These are phyloP conservation scores for Ensete glaucum DNA, from an alignment of 176 grass and related monocot species.

Conservation along the genomic window DNA sequence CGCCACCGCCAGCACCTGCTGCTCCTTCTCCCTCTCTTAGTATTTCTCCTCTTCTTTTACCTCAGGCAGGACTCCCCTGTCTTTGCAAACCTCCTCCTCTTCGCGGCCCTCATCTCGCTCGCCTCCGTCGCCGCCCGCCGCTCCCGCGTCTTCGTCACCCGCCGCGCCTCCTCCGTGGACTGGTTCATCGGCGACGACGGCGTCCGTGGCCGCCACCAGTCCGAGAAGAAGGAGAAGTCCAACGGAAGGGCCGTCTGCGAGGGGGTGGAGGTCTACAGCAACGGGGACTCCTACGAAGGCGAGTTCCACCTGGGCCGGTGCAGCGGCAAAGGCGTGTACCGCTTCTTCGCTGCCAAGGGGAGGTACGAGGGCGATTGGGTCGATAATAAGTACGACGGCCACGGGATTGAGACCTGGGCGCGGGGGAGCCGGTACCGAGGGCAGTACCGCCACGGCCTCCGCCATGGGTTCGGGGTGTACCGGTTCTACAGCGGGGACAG, in stretches of 20 bases:
- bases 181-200: slow-evolving; percentile 61
- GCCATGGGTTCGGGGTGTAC: slow-evolving; percentile 56
- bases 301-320: slow-evolving; percentile 48
- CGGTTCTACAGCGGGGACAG: slow-evolving; percentile 41
- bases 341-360: slow-evolving; percentile 55
- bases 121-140: slow-evolving; percentile 16
- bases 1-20: slow-evolving; percentile 32
- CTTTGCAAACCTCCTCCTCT: slow-evolving; percentile 36
- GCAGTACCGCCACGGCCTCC: slow-evolving; percentile 53
- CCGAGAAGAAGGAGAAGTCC: slow-evolving; percentile 4
- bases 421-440: slow-evolving; percentile 65
- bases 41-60: slow-evolving; percentile 36
- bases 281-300: slow-evolving; percentile 62
- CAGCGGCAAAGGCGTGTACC: slow-evolving; percentile 62
- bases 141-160: slow-evolving; percentile 1
- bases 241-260: slow-evolving; percentile 30
- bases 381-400: slow-evolving; percentile 13
- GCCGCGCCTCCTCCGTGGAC: slow-evolving; percentile 32
- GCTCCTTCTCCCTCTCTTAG: slow-evolving; percentile 33
- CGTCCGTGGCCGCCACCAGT: background rate
- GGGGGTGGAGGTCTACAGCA: slow-evolving; percentile 59
- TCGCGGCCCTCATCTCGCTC: slow-evolving; percentile 29
- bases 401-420: slow-evolving; percentile 68
- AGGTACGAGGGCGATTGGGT: slow-evolving; percentile 48
- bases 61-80: slow-evolving; percentile 33